Conservation (phyloP, 129 eudicot species). For the Apium graveolens region DNA sequence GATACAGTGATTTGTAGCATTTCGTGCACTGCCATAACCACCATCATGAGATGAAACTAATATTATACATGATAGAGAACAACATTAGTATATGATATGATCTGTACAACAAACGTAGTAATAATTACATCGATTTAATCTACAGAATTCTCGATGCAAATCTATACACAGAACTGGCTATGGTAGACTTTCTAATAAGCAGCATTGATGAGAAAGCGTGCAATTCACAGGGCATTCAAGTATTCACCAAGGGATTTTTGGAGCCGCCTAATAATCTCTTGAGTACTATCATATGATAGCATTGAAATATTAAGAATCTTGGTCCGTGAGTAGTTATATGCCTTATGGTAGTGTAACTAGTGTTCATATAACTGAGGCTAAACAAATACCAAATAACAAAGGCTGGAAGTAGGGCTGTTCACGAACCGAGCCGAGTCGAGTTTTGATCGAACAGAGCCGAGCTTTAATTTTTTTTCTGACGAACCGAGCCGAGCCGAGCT, state of each 20-base stretch:
- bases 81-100: not conserved
- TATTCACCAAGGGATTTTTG: not conserved
- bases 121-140: not conserved
- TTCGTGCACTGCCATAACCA: not conserved
- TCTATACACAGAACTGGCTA: too few species aligned
- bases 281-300: not conserved
- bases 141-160: too few species aligned
- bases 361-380: constrained; percentile 5
- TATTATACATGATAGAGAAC: not conserved
- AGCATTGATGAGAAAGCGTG: not conserved
- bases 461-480: too few species aligned
- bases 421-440: too few species aligned
- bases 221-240: not conserved
- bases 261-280: not conserved
- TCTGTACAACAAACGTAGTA: not conserved
- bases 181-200: not conserved
- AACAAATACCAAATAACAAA: constrained; percentile 19
- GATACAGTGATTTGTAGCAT: not conserved
- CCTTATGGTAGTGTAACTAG: constrained; percentile 1
- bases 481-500: too few species aligned
- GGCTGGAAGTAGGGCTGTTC: constrained; percentile 14
- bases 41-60: not conserved
- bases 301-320: not conserved
- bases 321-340: constrained; percentile 1
- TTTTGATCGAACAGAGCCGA: too few species aligned